A percentile compares a stretch with the other conserved stretches of the same genome.
Evolutionary conservation across 1,139 yeast species (phyloP).

Genomic region (Yamadazyma oceani): DNA sequence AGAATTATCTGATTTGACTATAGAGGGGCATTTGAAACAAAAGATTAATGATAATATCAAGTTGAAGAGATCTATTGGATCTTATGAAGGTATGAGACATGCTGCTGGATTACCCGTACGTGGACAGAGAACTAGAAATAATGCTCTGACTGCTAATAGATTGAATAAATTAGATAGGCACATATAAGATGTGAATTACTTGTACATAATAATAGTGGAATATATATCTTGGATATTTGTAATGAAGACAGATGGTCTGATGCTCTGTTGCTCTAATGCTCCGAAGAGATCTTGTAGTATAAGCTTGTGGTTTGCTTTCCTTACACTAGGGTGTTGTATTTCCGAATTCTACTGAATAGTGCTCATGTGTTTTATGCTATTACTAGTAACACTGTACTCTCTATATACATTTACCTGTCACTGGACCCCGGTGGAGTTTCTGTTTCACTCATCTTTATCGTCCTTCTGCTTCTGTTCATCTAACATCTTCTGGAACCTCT

Average conservation of each 20-base stretch:
- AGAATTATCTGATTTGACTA: slow-evolving; percentile 77
- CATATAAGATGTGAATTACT: slow-evolving; percentile 7
- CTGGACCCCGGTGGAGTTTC: not conserved
- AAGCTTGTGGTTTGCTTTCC: no score
- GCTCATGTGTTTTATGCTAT: no score
- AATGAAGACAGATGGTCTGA: no score
- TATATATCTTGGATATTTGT: not conserved
- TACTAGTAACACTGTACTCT: no score
- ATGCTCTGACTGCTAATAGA: slow-evolving; percentile 85
- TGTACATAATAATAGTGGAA: slow-evolving; percentile 7
- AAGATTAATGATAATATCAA: slow-evolving; percentile 77
- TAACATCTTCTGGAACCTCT: slow-evolving; percentile 24
- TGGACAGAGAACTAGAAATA: slow-evolving; percentile 91
- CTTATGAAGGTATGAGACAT: slow-evolving; percentile 88
- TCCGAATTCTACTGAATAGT: no score
- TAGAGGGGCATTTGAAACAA: slow-evolving; percentile 84
- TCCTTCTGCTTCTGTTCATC: slow-evolving; percentile 18
- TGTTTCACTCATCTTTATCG: slow-evolving; percentile 1
- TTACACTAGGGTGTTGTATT: slow-evolving; percentile 4
- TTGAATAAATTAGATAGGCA: slow-evolving; percentile 74
- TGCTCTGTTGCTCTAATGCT: no score
- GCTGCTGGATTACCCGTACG: slow-evolving; percentile 85
- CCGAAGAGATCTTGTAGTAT: no score
- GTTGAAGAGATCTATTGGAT: slow-evolving; percentile 78
- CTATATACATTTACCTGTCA: not conserved